A percentile compares a stretch with the other conserved stretches of the same genome.
Conservation (phyloP, 441 rosid species). For the Gossypium davidsonii region DNA sequence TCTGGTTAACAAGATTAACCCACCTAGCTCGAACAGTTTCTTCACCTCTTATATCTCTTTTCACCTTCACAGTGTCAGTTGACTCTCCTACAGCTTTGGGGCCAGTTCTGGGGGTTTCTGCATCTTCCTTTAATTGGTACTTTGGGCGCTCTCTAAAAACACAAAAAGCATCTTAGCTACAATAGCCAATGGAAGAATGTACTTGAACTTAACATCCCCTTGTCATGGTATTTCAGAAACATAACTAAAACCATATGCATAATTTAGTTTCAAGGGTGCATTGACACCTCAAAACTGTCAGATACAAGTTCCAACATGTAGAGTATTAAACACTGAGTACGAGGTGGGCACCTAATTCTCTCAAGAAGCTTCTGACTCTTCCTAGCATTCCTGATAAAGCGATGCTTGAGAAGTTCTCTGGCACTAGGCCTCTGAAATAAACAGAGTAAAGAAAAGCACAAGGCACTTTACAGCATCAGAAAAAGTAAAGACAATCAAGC, state of each 20-base stretch:
- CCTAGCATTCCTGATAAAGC: slow-evolving; percentile 72
- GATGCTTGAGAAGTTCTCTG: slow-evolving; percentile 87
- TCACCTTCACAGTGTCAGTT: slow-evolving; percentile 74
- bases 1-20: slow-evolving; percentile 23
- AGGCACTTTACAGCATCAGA: slow-evolving; percentile 10
- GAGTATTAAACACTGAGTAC: slow-evolving; percentile 13
- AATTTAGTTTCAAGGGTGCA: background rate
- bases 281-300: background rate
- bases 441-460: slow-evolving; percentile 21
- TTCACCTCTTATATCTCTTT: slow-evolving; percentile 57
- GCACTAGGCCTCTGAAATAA: slow-evolving; percentile 87
- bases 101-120: slow-evolving; percentile 49
- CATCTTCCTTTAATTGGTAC: slow-evolving; percentile 59
- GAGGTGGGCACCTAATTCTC: slow-evolving; percentile 72
- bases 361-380: slow-evolving; percentile 86
- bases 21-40: slow-evolving; percentile 72
- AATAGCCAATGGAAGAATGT: slow-evolving; percentile 16
- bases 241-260: slow-evolving; percentile 1
- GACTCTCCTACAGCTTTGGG: slow-evolving; percentile 41
- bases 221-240: slow-evolving; percentile 2
- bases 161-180: slow-evolving; percentile 12
- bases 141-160: slow-evolving; percentile 84
- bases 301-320: background rate
- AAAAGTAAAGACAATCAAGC: slow-evolving; percentile 4
- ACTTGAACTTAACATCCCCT: slow-evolving; percentile 6